These are phyloP conservation scores for Coprinopsis sp. DNA, from an alignment of 768 basidiomycete species.

Conservation along the genomic window DNA sequence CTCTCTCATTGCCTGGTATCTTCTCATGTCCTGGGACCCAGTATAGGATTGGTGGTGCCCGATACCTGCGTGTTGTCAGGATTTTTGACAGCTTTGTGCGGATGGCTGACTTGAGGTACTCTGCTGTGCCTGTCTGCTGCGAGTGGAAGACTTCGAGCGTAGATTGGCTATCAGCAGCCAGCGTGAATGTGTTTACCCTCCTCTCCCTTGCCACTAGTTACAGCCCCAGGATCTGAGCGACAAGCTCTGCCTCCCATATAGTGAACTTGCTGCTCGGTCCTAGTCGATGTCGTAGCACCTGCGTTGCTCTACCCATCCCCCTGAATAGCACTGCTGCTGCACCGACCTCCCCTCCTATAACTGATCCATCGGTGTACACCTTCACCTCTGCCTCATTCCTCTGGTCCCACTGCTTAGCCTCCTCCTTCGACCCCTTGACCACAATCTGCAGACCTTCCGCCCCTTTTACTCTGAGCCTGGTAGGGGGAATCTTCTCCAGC, in stretches of 20 bases:
- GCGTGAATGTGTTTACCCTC: background rate
- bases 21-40: too few relatives aligned
- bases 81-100: too few relatives aligned
- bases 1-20: too few relatives aligned
- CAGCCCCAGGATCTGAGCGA: slow-evolving; percentile 1
- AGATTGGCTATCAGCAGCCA: background rate
- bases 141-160: background rate
- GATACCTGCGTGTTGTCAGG: too few relatives aligned
- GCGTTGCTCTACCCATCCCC: background rate
- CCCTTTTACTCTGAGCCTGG: background rate
- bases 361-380: slow-evolving; percentile 16
- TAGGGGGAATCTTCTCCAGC: slow-evolving; percentile 10
- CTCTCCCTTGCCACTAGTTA: background rate
- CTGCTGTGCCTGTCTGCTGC: background rate
- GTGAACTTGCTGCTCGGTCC: slow-evolving; percentile 4
- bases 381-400: slow-evolving; percentile 9
- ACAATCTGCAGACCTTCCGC: background rate
- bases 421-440: slow-evolving; percentile 10
- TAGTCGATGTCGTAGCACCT: slow-evolving; percentile 1
- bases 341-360: slow-evolving; percentile 12
- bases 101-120: too few relatives aligned
- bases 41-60: too few relatives aligned
- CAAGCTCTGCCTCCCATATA: slow-evolving; percentile 10
- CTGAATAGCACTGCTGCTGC: slow-evolving; percentile 10
- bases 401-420: slow-evolving; percentile 6